Evolutionary conservation across 371 early-diverging fungal species (phyloP), one percentile per base, ranked within the genome.

Genomic region (Syncephalastrum contaminatum): DNA sequence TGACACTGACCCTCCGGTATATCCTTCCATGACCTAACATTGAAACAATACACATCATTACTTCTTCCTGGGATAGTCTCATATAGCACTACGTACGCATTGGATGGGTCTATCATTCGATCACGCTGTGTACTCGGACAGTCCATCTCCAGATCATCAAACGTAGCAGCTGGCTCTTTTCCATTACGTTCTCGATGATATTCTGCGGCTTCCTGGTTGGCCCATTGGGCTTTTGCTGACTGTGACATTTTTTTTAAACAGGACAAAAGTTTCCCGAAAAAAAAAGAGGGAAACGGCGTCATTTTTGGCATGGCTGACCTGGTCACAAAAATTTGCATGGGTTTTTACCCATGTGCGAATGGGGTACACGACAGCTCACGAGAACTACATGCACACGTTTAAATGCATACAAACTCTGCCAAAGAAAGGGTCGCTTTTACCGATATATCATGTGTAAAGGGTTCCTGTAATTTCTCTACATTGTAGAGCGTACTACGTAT

Each of bases 111-210:
- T 18, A 52, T 22, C 42, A 36, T 15, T 6, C 42, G 41, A 7
- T 40, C 42, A 19, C 40, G 36, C 10, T 30, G 36, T 30, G 5
- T 40, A 22, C 21, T 40, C 10, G 53, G 53, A 52, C 22, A 42
- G 10, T 52, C 53, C 20, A 52, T 18, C 42, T 52, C 53, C 21
- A 52, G 21, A 42, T 52, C 53, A 19, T 52, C 53, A 36, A 52
- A 21, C 14, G 13, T 15, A 5, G 18, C 16, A 19, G 25, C 39
- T 4, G 20, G 12, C 13, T 19, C 16, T 15, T 21, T 36, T 4
- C 36, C 36, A 10, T 52, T 36, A 2, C 40, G 36, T 19, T 52
- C 8, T 14, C 42, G 41, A 40, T 14, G 18, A 19, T 16, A 16
- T 8, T 52, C 13, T n/a, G 41, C 39, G n/a, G 40, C 13, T 41